Base-by-base conservation (phyloP, 106 monocot species). In the Dendrobium catenatum region DNA sequence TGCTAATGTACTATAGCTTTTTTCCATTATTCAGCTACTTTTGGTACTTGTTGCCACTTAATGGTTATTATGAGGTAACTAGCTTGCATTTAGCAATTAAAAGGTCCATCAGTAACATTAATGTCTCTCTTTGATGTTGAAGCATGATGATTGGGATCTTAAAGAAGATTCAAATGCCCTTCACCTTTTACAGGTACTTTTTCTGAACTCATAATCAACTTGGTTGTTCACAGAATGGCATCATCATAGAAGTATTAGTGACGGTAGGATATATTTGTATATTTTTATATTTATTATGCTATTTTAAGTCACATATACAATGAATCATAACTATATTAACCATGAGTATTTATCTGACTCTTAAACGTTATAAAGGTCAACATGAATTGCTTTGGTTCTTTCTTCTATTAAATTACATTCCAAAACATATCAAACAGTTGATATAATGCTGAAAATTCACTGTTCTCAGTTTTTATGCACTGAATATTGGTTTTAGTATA, bases 121-220 rank as follows among this genome's bases (percentile, higher is more conserved):
- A 13, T 86, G 26, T 86, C 3, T 10, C 81, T 85, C 41, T 74
- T 85, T 84, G 40, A 54, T 78, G 26, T 29, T 87, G 82, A 75
- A 96, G 96, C 96, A 96, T 79, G 91, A 93, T 79, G 87, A 90
- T 64, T 96, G 96, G 96, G 84, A 93, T 44, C 75, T 93, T 41
- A 87, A 90, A 70, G 88, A 93, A 80, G 96, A 96, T 81, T 87
- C 88, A 48, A 90, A 78, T 82, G 96, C 96, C 9, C 91, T 96
- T 64, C 85, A 87, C 4, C 86, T 87, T 85, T 82, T 96, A 31
- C 87, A 91, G 96, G 96, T 96, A 89, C 19, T 79, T 42, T 73
- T 70, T 70, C 70, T 37, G 5, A 27, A 29, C 9, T 29, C 27
- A 31, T 68, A 68, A 7, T 68, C 68, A 26, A 9, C 68, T 29